Percentiles rank a stretch among this genome's conserved stretches.
These are phyloP conservation scores for Rubus parviflorus DNA, from an alignment of 306 rosid species.

Conservation along the genomic window DNA sequence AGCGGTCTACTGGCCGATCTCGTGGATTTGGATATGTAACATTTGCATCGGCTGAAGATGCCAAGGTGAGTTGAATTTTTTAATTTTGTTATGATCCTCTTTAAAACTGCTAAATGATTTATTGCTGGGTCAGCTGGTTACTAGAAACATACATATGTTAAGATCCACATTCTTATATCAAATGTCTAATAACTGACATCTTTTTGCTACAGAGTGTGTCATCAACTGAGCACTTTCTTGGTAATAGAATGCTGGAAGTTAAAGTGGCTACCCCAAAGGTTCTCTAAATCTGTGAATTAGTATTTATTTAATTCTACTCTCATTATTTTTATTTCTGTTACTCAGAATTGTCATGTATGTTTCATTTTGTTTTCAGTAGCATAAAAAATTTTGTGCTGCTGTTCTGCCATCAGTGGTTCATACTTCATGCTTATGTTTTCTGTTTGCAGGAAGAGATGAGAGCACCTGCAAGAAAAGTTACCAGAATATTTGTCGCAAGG, in stretches of 20 bases:
- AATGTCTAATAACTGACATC: slow-evolving; percentile 1
- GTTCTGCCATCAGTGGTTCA: not conserved
- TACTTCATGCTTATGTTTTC: not conserved
- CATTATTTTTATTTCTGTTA: not conserved
- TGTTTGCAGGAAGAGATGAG: slow-evolving; percentile 94
- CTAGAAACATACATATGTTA: not conserved
- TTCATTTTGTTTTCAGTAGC: not conserved
- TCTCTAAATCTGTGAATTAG: not conserved
- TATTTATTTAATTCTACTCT: not conserved
- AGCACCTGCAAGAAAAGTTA: slow-evolving; percentile 74
- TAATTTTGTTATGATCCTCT: not conserved
- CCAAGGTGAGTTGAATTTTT: slow-evolving; percentile 53
- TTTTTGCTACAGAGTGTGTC: slow-evolving; percentile 58
- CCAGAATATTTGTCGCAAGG: slow-evolving; percentile 94
- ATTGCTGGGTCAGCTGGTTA: not conserved
- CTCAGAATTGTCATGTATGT: not conserved
- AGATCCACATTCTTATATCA: not conserved
- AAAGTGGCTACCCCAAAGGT: slow-evolving; percentile 99
- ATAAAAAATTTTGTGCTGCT: too few species aligned
- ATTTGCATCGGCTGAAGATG: slow-evolving; percentile 83
- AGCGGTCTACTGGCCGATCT: slow-evolving; percentile 88
- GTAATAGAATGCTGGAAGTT: slow-evolving; percentile 89
- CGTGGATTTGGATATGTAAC: slow-evolving; percentile 99
- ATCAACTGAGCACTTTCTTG: slow-evolving; percentile 83
- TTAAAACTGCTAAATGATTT: not conserved